Base-by-base conservation (phyloP, 352 stramenopile species). In the Poterioochromonas sp. region DNA sequence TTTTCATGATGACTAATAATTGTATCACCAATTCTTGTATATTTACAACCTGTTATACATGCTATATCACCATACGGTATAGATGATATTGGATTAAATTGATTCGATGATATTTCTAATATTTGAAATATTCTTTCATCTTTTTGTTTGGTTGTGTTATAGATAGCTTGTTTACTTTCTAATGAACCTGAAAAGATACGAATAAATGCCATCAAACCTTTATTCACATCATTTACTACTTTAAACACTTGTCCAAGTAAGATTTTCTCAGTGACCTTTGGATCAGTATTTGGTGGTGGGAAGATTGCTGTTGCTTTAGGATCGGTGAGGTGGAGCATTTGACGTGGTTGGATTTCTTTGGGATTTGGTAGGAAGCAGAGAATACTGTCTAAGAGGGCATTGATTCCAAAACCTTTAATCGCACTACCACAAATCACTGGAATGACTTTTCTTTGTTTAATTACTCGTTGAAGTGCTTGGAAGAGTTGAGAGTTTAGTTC, bases 311-410 rank as follows among this genome's bases (percentile, higher is more conserved):
- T 35, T 32, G 39, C n/a, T n/a, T 80, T 62, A 39, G 11, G 0
- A 32, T 80, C 43, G 18, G 20, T 49, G 2, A 69, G 34, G 32
- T 76, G 53, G 18, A 81, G 26, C 0, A 35, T 29, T 5, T 78
- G 1, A 26, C 1, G 41, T 2, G 1, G 12, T 35, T 15, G 39
- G 15, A 18, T 34, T 37, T 98, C 94, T 26, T 92, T 41, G 12
- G 94, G 94, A 22, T 91, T 96, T 79, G 94, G 94, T 83, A 95
- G 88, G 83, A 91, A 94, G 83, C 93, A 85, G 40, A 93, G 82
- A 54, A 95, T 85, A 22, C 88, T 88, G 84, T 95, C 89, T 29
- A 95, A 82, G 53, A 95, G 83, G 32, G 89, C 89, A 80, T 95
- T 0, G 11, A 43, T 35, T 74, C 89, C 89, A 85, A 92, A 93